Conservation (phyloP, 208 protist genomes). For the Leishmania tarentolae region DNA sequence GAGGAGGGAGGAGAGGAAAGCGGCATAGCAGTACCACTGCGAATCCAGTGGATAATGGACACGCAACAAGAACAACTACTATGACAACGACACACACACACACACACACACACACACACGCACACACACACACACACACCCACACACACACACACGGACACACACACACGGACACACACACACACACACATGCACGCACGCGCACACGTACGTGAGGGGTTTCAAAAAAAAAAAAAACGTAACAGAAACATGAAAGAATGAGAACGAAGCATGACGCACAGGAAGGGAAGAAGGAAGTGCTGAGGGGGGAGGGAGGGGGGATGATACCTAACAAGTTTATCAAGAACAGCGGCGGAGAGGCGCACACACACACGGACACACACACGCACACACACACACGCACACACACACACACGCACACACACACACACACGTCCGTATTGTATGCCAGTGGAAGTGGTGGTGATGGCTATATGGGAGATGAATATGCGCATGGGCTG, state of each 20-base stretch:
- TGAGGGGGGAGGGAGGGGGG: no score
- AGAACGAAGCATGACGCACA: no score
- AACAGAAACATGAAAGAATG: no score
- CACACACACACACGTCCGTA: no score
- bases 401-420: neutral
- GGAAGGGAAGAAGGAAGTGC: no score
- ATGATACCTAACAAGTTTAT: no score
- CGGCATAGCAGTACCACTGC: neutral
- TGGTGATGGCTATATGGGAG: no score
- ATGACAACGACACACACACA: neutral
- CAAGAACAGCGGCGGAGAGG: no score
- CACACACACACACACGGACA: neutral
- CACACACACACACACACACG: neutral
- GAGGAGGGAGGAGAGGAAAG: neutral
- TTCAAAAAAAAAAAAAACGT: no score
- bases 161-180: neutral
- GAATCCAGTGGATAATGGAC: neutral
- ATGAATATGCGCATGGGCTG: no score
- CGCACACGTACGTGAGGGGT: slow-evolving; percentile 1
- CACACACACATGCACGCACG: neutral
- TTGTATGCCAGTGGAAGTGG: no score
- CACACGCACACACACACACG: neutral
- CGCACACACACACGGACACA: neutral
- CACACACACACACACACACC: no score
- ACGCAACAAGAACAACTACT: neutral